Percentiles rank a stretch among this genome's conserved stretches.
phyloP scores from a whole-genome alignment of 169 alveolate species.

The Babesia bigemina region DNA sequence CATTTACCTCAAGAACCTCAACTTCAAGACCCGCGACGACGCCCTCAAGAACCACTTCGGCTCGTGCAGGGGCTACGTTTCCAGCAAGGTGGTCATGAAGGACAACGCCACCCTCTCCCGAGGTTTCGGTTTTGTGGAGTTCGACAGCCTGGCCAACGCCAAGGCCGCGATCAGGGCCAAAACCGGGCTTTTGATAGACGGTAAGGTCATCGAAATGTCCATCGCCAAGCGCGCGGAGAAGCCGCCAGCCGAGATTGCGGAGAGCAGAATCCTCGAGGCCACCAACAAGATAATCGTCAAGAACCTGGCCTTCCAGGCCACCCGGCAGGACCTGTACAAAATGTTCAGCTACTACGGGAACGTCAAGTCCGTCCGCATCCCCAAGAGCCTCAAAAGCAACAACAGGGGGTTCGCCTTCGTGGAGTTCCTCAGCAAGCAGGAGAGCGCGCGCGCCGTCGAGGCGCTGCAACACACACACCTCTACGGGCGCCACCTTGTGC shows the following conservation, averaged over 20 bases:
- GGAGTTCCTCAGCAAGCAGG: conserved; percentile 87
- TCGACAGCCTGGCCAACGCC: conserved; percentile 74
- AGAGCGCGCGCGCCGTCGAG: conserved; percentile 87
- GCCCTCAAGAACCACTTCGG: conserved; percentile 73
- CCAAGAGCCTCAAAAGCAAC: conserved; percentile 88
- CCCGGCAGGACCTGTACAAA: conserved; percentile 85
- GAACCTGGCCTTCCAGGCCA: conserved; percentile 94
- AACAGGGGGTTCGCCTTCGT: conserved; percentile 94
- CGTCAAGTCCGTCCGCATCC: conserved; percentile 89
- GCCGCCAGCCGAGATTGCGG: conserved; percentile 35
- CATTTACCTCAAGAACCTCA: conserved; percentile 89
- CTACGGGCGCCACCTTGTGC: conserved; percentile 90
- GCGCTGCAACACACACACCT: conserved; percentile 89
- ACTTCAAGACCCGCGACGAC: conserved; percentile 84
- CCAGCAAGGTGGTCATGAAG: conserved; percentile 73
- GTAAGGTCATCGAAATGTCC: conserved; percentile 70
- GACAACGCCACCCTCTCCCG: conserved; percentile 72
- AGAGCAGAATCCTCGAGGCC: conserved; percentile 52
- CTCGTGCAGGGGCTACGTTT: conserved; percentile 70
- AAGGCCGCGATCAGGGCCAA: conserved; percentile 73
- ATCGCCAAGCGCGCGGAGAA: conserved; percentile 72
- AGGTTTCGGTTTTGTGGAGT: conserved; percentile 93
- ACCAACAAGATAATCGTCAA: conserved; percentile 88
- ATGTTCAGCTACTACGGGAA: conserved; percentile 90
- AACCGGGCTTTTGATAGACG: conserved; percentile 71